Percentiles rank a stretch among this genome's conserved stretches.
Conservation (phyloP, 2,329 filamentous ascomycete genomes). For the Dothideomycetes sp. region DNA sequence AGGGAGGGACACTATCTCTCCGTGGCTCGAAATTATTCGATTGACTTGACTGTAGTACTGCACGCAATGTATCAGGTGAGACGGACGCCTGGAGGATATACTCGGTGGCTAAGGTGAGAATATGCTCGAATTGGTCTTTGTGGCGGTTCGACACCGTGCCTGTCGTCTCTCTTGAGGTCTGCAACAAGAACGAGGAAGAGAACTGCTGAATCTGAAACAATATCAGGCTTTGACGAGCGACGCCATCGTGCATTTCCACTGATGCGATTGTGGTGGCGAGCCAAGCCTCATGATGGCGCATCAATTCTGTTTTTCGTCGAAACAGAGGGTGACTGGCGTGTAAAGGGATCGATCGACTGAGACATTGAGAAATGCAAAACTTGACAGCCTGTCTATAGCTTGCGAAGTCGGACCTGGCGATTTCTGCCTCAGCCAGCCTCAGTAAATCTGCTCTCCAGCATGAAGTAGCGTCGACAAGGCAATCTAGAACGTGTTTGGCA, state of each 20-base stretch:
- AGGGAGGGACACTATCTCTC: not conserved
- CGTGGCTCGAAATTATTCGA: not conserved
- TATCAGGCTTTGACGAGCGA: not conserved
- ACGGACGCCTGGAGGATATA: no score
- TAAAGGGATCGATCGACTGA: not conserved
- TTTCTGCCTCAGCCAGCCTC: not conserved
- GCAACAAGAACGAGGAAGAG: not conserved
- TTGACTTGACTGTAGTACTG: no score
- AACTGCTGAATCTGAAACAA: constrained; percentile 3
- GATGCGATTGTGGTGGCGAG: no score
- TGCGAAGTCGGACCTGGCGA: not conserved
- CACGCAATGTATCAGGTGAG: no score
- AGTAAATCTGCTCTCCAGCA: constrained; percentile 1
- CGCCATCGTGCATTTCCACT: not conserved
- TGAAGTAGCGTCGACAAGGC: not conserved
- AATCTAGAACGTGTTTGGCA: not conserved
- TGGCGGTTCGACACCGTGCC: not conserved
- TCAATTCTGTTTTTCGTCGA: not conserved
- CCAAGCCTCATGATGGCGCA: not conserved
- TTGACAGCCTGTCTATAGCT: not conserved
- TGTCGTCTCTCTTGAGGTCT: not conserved
- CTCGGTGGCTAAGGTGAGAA: not conserved
- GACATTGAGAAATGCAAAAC: not conserved
- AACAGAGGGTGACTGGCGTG: not conserved
- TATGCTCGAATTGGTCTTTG: not conserved